Conservation (phyloP, 345 rosid species). For the Pistacia integerrima region DNA sequence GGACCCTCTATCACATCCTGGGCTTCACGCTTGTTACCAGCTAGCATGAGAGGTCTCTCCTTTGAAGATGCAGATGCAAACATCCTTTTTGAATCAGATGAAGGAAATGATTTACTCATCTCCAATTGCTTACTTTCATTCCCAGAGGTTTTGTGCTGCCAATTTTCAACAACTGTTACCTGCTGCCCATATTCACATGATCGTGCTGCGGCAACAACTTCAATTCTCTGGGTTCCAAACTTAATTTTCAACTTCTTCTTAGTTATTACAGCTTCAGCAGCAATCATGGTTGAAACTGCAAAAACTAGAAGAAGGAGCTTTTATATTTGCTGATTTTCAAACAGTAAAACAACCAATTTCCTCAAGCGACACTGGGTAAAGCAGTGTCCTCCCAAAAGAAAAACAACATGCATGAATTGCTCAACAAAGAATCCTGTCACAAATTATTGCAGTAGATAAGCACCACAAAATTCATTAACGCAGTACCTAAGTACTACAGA, state of each 20-base stretch:
- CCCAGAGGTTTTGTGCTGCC: slow-evolving; percentile 16
- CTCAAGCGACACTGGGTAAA: slow-evolving; percentile 15
- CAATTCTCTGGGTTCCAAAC: slow-evolving; percentile 44
- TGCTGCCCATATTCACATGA: slow-evolving; percentile 27
- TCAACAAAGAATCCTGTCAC: slow-evolving; percentile 3
- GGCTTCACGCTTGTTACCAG: slow-evolving; percentile 45
- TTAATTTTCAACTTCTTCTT: slow-evolving; percentile 61
- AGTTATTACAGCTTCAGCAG: slow-evolving; percentile 38
- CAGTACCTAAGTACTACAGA: not conserved
- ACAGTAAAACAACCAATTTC: not conserved
- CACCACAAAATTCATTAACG: not conserved
- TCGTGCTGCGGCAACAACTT: slow-evolving; percentile 26
- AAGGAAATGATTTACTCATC: slow-evolving; percentile 14
- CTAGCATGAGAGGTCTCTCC: slow-evolving; percentile 8
- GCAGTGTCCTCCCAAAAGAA: slow-evolving; percentile 20
- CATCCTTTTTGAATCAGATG: slow-evolving; percentile 21
- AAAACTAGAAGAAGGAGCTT: not conserved
- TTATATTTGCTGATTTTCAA: not conserved
- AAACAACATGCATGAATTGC: slow-evolving; percentile 11
- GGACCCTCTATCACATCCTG: slow-evolving; percentile 34
- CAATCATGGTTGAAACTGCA: slow-evolving; percentile 36
- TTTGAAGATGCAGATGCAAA: slow-evolving; percentile 20
- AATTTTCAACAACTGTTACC: slow-evolving; percentile 13
- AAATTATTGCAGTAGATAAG: not conserved
- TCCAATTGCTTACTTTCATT: slow-evolving; percentile 16